Evolutionary conservation across 495 filamentous ascomycete species (phyloP).

Genomic region (Lichina pygmaea): DNA sequence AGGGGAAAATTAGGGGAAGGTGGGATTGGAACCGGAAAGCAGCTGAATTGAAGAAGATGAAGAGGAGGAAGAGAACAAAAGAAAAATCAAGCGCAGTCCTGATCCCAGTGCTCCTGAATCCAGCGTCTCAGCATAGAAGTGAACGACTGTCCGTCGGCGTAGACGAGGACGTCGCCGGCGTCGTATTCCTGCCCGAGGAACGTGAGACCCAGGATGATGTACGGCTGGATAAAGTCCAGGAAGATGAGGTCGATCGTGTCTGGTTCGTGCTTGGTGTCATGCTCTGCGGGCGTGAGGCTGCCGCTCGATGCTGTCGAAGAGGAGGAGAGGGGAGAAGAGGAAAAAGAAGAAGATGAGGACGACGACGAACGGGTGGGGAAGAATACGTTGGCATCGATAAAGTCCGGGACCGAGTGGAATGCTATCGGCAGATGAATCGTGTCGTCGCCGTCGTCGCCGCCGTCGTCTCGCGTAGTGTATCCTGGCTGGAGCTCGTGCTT

Average conservation of each 20-base stretch:
- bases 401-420: slow-evolving; percentile 60
- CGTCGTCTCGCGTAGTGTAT: slow-evolving; percentile 75
- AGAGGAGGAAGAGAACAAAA: too few relatives aligned
- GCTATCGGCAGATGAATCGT: slow-evolving; percentile 49
- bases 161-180: slow-evolving; percentile 30
- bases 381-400: slow-evolving; percentile 36
- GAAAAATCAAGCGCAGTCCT: slow-evolving; percentile 14
- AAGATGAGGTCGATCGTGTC: slow-evolving; percentile 67
- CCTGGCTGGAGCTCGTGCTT: slow-evolving; percentile 29
- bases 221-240: slow-evolving; percentile 67
- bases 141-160: slow-evolving; percentile 36
- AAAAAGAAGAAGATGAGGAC: background rate
- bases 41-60: too few relatives aligned
- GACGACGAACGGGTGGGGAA: slow-evolving; percentile 13
- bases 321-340: slow-evolving; percentile 1
- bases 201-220: slow-evolving; percentile 43
- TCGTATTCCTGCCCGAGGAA: slow-evolving; percentile 35
- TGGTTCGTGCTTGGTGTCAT: slow-evolving; percentile 15
- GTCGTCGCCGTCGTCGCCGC: slow-evolving; percentile 71
- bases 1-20: too few relatives aligned
- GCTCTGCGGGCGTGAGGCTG: slow-evolving; percentile 3
- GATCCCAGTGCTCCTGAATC: slow-evolving; percentile 55
- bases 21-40: too few relatives aligned
- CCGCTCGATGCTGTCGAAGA: background rate
- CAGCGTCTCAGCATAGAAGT: slow-evolving; percentile 51